A percentile compares a stretch with the other conserved stretches of the same genome.
Evolutionary conservation across 2,329 filamentous ascomycete species (phyloP).

Genomic region (Venturiaceae sp.): DNA sequence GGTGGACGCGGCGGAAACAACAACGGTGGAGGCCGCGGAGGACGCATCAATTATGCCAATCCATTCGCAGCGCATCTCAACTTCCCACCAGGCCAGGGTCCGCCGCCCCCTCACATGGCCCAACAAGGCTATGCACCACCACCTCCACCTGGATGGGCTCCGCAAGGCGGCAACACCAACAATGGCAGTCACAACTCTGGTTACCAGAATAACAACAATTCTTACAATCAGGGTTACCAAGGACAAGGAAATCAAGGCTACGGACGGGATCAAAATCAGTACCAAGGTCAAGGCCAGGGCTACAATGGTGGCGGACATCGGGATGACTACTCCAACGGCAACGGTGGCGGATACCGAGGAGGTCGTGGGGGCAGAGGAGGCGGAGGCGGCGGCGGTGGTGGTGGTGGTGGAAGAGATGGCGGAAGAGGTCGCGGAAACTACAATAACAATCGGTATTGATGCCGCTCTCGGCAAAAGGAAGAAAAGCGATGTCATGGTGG

Average conservation of each 20-base stretch:
- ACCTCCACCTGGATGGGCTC: background rate
- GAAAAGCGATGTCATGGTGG: no score
- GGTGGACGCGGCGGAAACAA: conserved; percentile 17
- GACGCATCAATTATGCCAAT: conserved; percentile 45
- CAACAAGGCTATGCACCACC: background rate
- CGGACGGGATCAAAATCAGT: conserved; percentile 13
- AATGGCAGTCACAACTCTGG: background rate
- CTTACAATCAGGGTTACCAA: conserved; percentile 9
- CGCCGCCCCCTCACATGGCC: background rate
- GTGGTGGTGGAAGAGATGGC: no score
- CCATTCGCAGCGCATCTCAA: conserved; percentile 10
- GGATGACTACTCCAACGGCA: conserved; percentile 17
- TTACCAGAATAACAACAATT: background rate
- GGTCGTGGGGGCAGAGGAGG: conserved; percentile 14
- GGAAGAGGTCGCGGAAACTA: conserved; percentile 3
- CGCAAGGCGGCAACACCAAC: background rate
- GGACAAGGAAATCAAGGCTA: background rate
- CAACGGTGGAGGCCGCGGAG: conserved; percentile 22
- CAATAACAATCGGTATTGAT: background rate
- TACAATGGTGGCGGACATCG: conserved; percentile 12
- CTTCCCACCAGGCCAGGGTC: conserved; percentile 7
- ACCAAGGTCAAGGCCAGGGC: conserved; percentile 14
- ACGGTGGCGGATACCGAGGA: conserved; percentile 12
- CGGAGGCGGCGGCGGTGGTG: conserved; percentile 20
- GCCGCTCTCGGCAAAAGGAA: no score